Evolutionary conservation across 2,329 filamentous ascomycete species (phyloP), one percentile per base, ranked within the genome.

Genomic region (Colletotrichum costaricense): DNA sequence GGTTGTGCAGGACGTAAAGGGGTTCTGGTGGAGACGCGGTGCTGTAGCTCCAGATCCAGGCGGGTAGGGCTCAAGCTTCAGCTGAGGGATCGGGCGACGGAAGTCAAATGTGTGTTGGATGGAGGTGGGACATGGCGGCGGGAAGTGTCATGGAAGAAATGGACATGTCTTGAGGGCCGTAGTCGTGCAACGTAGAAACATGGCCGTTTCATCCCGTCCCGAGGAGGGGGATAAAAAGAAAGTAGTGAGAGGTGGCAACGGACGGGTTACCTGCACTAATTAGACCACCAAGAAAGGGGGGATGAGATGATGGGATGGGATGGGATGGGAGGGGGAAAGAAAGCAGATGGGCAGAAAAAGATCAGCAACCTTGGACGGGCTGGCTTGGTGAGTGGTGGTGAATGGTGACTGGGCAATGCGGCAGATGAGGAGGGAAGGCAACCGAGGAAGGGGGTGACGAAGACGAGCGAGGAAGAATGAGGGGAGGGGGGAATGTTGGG

Each of bases 11-110:
- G 24, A 28, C 11, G 54, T 7, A 16, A 54, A 26, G 55, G 42
- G 42, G 59, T 59, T 70, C 46, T 33, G 28, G 70, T 73, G 70
- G 70, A 56, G 55, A 73, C 59, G 16, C 24, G 54, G 30, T 59
- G 69, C 65, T 59, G 69, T 55, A 63, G 69, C 65, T 69, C 65
- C 54, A 69, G 66, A 35, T 62, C 9, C 65, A 60, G 56, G 56
- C 46, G 63, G 19, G 42, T 46, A 71, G n/a, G 63, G 68, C 55
- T 67, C 56, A 30, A 49, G 42, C 56, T 35, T 22, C 65, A 71
- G 64, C 33, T 62, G 69, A 65, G 11, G 56, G 57, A 49, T 58
- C 24, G 9, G 49, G 56, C 16, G 46, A 52, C 46, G 8, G n/a
- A 60, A 67, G 68, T 69, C 66, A 72, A 58, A 63, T 63, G n/a